These are phyloP conservation scores for Penicillium lividum DNA, from an alignment of 495 filamentous ascomycete genomes.

Conservation along the genomic window DNA sequence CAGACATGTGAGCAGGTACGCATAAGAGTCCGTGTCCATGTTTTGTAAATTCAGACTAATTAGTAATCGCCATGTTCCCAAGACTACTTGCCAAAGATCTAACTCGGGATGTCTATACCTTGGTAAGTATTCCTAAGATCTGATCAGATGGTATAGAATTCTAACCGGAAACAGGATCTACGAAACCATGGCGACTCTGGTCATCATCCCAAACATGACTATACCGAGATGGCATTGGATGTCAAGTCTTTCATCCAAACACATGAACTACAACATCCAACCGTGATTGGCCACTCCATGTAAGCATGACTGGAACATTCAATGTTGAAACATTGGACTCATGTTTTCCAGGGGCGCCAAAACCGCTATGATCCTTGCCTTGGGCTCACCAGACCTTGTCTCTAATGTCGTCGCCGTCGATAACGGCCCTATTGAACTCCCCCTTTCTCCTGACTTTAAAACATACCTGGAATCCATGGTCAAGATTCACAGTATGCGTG, in stretches of 20 bases:
- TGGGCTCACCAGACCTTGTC: slow-evolving; percentile 60
- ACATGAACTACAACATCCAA: slow-evolving; percentile 60
- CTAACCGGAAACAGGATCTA: slow-evolving; percentile 58
- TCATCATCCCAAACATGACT: slow-evolving; percentile 69
- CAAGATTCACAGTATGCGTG: slow-evolving; percentile 54
- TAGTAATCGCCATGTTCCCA: neutral
- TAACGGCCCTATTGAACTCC: slow-evolving; percentile 76
- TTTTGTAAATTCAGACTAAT: slow-evolving; percentile 38
- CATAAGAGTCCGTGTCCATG: slow-evolving; percentile 24
- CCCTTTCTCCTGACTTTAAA: slow-evolving; percentile 62
- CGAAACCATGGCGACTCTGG: slow-evolving; percentile 85
- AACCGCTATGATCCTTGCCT: slow-evolving; percentile 75
- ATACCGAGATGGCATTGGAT: slow-evolving; percentile 75
- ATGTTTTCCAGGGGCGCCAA: slow-evolving; percentile 69
- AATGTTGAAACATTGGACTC: neutral
- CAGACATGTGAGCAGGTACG: slow-evolving; percentile 81
- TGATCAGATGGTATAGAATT: neutral
- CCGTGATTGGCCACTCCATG: slow-evolving; percentile 53
- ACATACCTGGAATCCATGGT: slow-evolving; percentile 75
- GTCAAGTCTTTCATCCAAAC: slow-evolving; percentile 69
- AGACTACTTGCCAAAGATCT: slow-evolving; percentile 10
- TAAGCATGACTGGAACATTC: neutral
- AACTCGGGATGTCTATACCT: slow-evolving; percentile 13
- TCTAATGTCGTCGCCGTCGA: slow-evolving; percentile 71
- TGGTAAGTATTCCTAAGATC: slow-evolving; percentile 4